Evolutionary conservation across 1,284 basidiomycete genomes (phyloP).

Genomic region (Sanghuangporus baumii): DNA sequence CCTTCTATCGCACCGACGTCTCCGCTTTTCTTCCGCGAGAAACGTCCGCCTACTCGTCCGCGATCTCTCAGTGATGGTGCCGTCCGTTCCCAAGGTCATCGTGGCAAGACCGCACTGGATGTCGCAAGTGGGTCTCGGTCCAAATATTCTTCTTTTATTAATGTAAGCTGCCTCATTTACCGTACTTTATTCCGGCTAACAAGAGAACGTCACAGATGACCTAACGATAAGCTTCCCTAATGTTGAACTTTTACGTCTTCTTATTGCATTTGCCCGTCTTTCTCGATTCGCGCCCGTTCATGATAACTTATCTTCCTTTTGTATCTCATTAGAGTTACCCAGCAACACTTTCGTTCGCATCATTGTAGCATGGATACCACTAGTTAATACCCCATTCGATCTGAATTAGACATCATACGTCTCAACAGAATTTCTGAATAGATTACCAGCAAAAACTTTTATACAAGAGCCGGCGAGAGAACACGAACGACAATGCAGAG

Average conservation of each 20-base stretch:
- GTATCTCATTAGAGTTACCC: no score
- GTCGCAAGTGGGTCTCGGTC: background rate
- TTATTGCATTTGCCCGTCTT: no score
- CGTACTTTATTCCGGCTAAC: background rate
- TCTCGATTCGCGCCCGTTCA: no score
- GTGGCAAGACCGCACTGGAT: background rate
- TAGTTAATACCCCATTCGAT: background rate
- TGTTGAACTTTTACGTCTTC: no score
- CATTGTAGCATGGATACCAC: no score
- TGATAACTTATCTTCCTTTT: no score
- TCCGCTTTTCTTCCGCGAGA: background rate
- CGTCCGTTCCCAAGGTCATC: background rate
- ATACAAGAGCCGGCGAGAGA: background rate
- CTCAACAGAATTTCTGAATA: background rate
- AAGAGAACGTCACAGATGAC: background rate
- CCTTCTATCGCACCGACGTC: background rate
- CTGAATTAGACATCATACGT: no score
- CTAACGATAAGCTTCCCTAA: background rate
- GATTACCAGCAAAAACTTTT: background rate
- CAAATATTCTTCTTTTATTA: background rate
- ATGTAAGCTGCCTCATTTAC: background rate
- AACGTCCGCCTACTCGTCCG: background rate
- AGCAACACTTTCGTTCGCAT: no score
- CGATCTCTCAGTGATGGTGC: background rate
- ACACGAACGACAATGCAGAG: background rate